These are phyloP conservation scores for Penicillium coprophilum DNA, from an alignment of 495 filamentous ascomycete species.

Conservation along the genomic window DNA sequence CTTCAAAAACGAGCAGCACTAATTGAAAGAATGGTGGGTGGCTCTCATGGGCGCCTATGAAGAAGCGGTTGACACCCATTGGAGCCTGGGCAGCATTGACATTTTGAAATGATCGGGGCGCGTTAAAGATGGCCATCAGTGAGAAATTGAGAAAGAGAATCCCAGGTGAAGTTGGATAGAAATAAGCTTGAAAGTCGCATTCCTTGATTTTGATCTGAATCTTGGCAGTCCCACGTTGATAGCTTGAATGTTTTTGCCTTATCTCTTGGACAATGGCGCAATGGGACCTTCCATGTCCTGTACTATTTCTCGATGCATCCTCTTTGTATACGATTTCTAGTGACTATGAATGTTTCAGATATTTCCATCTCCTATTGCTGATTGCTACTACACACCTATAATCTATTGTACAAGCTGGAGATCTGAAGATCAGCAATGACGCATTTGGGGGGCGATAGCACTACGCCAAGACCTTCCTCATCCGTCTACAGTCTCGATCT, in stretches of 20 bases:
- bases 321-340: no score
- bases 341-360: no score
- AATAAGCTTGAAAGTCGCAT: neutral
- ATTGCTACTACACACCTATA: no score
- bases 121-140: constrained; percentile 54
- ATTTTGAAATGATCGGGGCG: constrained; percentile 66
- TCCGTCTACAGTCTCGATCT: neutral
- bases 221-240: constrained; percentile 14
- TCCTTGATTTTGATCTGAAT: neutral
- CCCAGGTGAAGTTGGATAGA: neutral
- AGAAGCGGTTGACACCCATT: constrained; percentile 33
- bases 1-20: constrained; percentile 87
- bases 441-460: constrained; percentile 8
- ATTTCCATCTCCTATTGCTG: no score
- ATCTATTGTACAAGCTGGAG: no score
- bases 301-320: no score
- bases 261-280: neutral
- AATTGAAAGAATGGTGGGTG: constrained; percentile 73
- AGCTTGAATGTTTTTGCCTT: constrained; percentile 4
- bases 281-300: no score
- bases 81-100: constrained; percentile 41
- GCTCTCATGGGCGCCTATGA: constrained; percentile 41
- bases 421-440: neutral
- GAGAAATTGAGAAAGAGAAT: neutral
- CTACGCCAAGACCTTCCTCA: constrained; percentile 1